Conservation (phyloP, 306 rosid species). For the Lathyrus oleraceus region DNA sequence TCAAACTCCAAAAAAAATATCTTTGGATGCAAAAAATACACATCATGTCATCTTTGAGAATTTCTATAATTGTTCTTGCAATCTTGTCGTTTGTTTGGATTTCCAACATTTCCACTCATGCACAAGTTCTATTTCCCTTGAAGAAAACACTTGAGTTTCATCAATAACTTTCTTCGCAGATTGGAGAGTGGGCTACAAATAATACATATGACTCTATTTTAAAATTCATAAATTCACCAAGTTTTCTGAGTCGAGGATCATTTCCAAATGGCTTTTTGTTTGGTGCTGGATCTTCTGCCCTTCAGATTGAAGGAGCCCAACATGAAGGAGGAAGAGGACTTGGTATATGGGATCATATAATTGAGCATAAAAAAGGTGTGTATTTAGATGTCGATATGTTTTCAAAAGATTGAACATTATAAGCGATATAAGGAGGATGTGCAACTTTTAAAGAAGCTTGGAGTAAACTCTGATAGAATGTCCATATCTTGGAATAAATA, state of each 20-base stretch:
- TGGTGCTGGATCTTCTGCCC: slow-evolving; percentile 4
- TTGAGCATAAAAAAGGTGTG: background rate
- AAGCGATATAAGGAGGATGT: slow-evolving; percentile 45
- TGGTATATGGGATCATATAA: slow-evolving; percentile 17
- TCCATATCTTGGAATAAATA: slow-evolving; percentile 46
- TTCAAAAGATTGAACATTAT: slow-evolving; percentile 32
- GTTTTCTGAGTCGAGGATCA: background rate
- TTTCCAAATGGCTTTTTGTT: slow-evolving; percentile 23
- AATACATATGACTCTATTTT: too few relatives aligned
- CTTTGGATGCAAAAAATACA: too few relatives aligned
- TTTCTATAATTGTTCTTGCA: too few relatives aligned
- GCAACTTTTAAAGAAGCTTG: slow-evolving; percentile 32
- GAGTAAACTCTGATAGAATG: slow-evolving; percentile 38
- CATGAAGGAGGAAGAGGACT: slow-evolving; percentile 35
- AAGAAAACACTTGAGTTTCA: too few relatives aligned
- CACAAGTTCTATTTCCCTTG: too few relatives aligned
- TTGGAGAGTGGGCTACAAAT: too few relatives aligned
- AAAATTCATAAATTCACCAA: too few relatives aligned
- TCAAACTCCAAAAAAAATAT: too few relatives aligned
- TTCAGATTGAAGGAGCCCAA: slow-evolving; percentile 34
- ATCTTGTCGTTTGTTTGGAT: too few relatives aligned
- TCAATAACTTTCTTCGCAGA: too few relatives aligned
- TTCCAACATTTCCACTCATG: too few relatives aligned
- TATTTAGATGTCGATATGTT: background rate
- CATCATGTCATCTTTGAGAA: too few relatives aligned